phyloP scores from a whole-genome alignment of 208 protist genomes.

The Herpetomonas samuelpessoai region DNA sequence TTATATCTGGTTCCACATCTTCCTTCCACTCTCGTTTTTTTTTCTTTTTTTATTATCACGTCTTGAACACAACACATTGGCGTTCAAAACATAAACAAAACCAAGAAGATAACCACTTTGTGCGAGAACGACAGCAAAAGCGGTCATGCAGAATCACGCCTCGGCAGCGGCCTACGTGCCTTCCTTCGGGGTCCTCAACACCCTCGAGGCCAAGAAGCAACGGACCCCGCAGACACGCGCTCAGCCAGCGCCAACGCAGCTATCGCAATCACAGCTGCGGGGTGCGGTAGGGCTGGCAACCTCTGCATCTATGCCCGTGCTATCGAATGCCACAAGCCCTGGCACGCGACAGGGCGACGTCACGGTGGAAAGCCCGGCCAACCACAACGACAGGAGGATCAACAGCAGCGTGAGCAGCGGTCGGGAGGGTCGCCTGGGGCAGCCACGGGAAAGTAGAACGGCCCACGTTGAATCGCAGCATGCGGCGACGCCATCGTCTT shows the following conservation, averaged over 20 bases:
- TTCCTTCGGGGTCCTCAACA: background rate
- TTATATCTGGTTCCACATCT: background rate
- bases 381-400: background rate
- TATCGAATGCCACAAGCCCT: too few relatives aligned
- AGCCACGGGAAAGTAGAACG: background rate
- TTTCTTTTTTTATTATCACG: background rate
- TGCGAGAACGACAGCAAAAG: background rate
- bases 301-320: too few relatives aligned
- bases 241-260: too few relatives aligned
- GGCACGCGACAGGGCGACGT: too few relatives aligned
- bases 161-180: slow-evolving; percentile 17
- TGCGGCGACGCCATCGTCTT: too few relatives aligned
- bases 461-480: background rate
- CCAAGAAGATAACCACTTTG: background rate
- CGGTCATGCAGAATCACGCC: background rate
- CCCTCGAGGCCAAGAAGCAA: background rate
- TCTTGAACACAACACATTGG: background rate
- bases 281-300: background rate
- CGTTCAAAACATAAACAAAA: background rate
- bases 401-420: background rate
- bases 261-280: background rate
- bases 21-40: background rate
- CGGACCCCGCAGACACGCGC: too few relatives aligned
- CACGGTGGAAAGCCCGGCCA: too few relatives aligned
- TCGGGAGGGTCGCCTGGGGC: background rate